A percentile compares a stretch with the other conserved stretches of the same genome.
These are phyloP conservation scores for Pugionium dolabratum DNA, from an alignment of 345 rosid genomes.

Conservation along the genomic window DNA sequence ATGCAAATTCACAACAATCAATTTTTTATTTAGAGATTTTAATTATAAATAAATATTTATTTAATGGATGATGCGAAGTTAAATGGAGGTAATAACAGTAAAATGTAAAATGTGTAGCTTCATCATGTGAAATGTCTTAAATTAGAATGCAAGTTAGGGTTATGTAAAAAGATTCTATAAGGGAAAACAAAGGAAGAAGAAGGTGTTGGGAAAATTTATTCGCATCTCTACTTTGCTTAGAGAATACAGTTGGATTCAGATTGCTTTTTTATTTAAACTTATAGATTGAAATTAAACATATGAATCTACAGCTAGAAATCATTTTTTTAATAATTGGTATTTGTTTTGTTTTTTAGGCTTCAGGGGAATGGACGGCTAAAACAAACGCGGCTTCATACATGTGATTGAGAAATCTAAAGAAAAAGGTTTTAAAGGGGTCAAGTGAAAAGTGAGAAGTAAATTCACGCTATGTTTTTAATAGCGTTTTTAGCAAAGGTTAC, in stretches of 20 bases:
- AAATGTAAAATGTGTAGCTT: constrained; percentile 21
- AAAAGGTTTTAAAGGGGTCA: constrained; percentile 34
- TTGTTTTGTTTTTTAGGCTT: constrained; percentile 14
- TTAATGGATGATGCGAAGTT: no score
- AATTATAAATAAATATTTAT: no score
- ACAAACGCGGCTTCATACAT: constrained; percentile 39
- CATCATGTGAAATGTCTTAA: constrained; percentile 27
- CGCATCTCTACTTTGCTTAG: constrained; percentile 35
- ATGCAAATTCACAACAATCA: no score
- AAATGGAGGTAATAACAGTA: no score
- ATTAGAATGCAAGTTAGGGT: constrained; percentile 36
- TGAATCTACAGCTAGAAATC: no score
- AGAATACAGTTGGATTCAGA: constrained; percentile 38
- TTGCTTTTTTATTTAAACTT: neutral
- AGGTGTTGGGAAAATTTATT: constrained; percentile 25
- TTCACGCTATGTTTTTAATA: constrained; percentile 23
- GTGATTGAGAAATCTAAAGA: constrained; percentile 33
- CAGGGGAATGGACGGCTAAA: constrained; percentile 33
- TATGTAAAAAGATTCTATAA: constrained; percentile 36
- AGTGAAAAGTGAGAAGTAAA: constrained; percentile 31
- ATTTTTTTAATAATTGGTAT: no score
- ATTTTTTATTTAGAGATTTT: no score
- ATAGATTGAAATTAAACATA: constrained; percentile 19
- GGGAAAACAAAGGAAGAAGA: constrained; percentile 4
- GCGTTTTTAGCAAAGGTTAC: no score